Base-by-base conservation (phyloP, 495 filamentous ascomycete species). In the Ascobolus immersus region DNA sequence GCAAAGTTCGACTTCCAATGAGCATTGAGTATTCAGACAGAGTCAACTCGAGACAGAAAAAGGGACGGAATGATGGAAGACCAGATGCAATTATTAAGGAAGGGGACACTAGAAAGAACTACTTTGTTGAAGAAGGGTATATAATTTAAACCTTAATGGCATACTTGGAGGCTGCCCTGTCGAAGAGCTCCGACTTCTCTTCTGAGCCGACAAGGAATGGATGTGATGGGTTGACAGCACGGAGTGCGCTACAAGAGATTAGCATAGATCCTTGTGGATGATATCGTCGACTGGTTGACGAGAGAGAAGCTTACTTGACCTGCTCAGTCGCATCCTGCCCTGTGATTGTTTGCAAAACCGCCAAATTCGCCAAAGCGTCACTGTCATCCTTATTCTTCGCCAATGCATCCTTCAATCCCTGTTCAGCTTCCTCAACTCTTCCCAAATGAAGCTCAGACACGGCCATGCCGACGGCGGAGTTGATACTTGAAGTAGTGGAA, bases 371-470 rank as follows among this genome's bases (percentile, higher is more conserved):
- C 43, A 91, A 67, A 28, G 73, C 64, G 19, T 80, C 72, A 9
- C 67, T 60, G 37, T 77, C 63, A 4, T 64, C 57, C 5, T 73
- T 64, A 32, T 82, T 68, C 53, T 75, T 73, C 44, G 71, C 65
- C 31, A 82, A 33, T 4, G 82, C 82, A 49, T 80, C 64, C 33
- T 78, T 60, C 40, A 96, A 55, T 8, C 81, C 84, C 17, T 71
- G 67, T 53, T 92, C 74, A 6, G 86, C 81, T 56, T 96, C 86
- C 21, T 79, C 77, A 17, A 79, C 54, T 11, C 86, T 72, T 19
- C 80, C 81, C 11, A 94, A 67, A 45, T 94, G 86, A 17, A 96
- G 57, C 51, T 96, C 86, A 23, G 77, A 71, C 18, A 94, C 71
- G 18, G 81, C 84, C 61, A 94, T 86, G 21, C 73, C 73, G 40